phyloP scores from a whole-genome alignment of 352 stramenopile genomes.

The Globisporangium splendens region DNA sequence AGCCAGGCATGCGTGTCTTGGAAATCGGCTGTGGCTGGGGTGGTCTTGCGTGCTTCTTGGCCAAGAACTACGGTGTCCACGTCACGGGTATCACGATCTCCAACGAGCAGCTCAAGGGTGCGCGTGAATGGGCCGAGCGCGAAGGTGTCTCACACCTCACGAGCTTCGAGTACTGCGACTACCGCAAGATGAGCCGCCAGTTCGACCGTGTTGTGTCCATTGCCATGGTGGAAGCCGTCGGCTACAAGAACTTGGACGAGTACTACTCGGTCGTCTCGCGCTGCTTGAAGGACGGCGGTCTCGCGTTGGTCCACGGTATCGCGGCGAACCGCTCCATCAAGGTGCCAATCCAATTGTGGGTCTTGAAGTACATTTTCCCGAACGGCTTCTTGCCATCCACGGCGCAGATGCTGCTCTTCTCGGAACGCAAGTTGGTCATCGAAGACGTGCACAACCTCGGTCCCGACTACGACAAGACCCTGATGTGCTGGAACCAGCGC shows the following conservation, averaged over 20 bases:
- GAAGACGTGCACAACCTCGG: slow-evolving; percentile 86
- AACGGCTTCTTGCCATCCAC: slow-evolving; percentile 84
- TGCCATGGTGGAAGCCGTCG: slow-evolving; percentile 88
- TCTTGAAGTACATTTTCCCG: slow-evolving; percentile 91
- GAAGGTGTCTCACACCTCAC: slow-evolving; percentile 82
- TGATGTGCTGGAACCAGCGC: slow-evolving; percentile 85
- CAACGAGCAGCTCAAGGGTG: slow-evolving; percentile 88
- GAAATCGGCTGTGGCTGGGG: slow-evolving; percentile 90
- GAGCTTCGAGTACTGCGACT: slow-evolving; percentile 90
- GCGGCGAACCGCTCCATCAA: slow-evolving; percentile 82
- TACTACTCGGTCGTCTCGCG: slow-evolving; percentile 83
- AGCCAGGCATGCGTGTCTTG: slow-evolving; percentile 80
- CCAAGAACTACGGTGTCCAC: slow-evolving; percentile 84
- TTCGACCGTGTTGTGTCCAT: slow-evolving; percentile 88
- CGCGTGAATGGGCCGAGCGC: slow-evolving; percentile 68
- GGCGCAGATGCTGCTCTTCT: slow-evolving; percentile 67
- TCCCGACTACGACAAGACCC: slow-evolving; percentile 88
- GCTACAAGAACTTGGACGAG: slow-evolving; percentile 86
- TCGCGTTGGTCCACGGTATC: slow-evolving; percentile 81
- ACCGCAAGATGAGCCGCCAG: slow-evolving; percentile 83
- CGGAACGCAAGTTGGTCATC: slow-evolving; percentile 76
- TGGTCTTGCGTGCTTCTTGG: slow-evolving; percentile 84
- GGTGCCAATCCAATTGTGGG: slow-evolving; percentile 81
- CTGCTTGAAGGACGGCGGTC: slow-evolving; percentile 76
- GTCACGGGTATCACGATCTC: slow-evolving; percentile 90